Evolutionary conservation across 2,329 filamentous ascomycete genomes (phyloP), one percentile per base, ranked within the genome.

Genomic region (Colletotrichum sp.): DNA sequence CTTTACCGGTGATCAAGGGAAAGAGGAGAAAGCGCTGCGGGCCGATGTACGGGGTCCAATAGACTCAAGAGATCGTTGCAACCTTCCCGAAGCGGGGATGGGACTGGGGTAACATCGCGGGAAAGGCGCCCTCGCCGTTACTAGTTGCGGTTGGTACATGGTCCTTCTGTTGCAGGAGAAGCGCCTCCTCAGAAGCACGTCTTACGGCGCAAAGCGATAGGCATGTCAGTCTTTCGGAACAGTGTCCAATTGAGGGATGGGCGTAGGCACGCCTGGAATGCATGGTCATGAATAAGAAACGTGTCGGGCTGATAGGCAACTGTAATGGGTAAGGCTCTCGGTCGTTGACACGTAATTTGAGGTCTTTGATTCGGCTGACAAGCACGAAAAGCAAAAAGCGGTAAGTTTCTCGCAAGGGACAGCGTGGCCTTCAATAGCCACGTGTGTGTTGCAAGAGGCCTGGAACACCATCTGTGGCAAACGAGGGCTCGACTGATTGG

Each of bases 51-150:
- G 49, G 27, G 30, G 57, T 8, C 13, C 12, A 57, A 63, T 27
- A 36, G 52, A 62, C 34, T 39, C 27, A 4, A n/a, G 55, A 66
- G 29, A 52, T 63, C 52, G 69, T 30, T 63, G 62, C 29, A 67
- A 72, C 69, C 69, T 72, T 75, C 72, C 69, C 8, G 6, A 72
- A 62, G 25, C 25, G 69, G 72, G n/a, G 72, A 19, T 67, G 69
- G 36, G 52, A 55, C 13, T 55, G 29, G 22, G 36, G 72, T 75
- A 16, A 32, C 69, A 75, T 71, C 68, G 55, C 27, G 25, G 22
- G 25, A 62, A 25, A 16, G 29, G 6, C 16, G 19, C 3, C 11
- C 39, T 55, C 19, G 36, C 62, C 32, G 19, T 34, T 25, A 15
- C 29, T 44, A 30, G 52, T 55, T 67, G 55, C 55, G 52, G 55